phyloP scores from a whole-genome alignment of 352 stramenopile genomes.

The Chrysophaeum taylorii region DNA sequence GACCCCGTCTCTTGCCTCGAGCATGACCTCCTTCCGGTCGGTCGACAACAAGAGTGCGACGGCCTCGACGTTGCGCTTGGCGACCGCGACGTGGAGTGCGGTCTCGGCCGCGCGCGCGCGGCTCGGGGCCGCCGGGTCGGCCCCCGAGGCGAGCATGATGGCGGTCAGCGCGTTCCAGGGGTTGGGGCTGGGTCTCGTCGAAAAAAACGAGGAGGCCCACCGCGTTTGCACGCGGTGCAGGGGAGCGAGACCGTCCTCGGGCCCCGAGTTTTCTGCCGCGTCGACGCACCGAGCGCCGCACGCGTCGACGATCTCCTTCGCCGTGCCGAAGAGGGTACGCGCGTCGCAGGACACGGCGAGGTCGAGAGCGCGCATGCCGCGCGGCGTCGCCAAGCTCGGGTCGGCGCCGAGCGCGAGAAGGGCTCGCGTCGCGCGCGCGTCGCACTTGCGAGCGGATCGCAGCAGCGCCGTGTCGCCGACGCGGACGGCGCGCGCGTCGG shows the following conservation, averaged over 20 bases:
- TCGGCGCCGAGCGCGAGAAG: constrained; percentile 2
- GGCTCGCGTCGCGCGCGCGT: neutral
- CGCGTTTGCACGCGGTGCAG: neutral
- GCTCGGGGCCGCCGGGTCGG: neutral
- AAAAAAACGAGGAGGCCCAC: neutral
- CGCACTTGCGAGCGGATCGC: neutral
- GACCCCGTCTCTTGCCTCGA: neutral
- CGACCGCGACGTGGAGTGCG: neutral
- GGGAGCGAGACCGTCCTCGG: neutral
- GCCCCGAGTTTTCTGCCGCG: neutral
- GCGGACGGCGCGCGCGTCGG: neutral
- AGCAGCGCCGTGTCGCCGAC: neutral
- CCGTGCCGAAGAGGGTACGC: neutral
- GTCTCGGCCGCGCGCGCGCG: neutral
- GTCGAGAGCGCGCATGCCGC: neutral
- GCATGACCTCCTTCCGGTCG: neutral
- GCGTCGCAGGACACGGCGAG: neutral
- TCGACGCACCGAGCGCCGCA: neutral
- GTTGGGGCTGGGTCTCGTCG: neutral
- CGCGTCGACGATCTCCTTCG: neutral
- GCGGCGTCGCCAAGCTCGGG: neutral
- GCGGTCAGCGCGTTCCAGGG: neutral
- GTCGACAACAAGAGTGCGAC: neutral
- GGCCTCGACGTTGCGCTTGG: neutral
- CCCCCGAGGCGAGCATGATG: neutral